Percentiles rank a stretch among this genome's conserved stretches.
These are phyloP conservation scores for Poa pratensis DNA, from an alignment of 176 grass and related monocot genomes.

Conservation along the genomic window DNA sequence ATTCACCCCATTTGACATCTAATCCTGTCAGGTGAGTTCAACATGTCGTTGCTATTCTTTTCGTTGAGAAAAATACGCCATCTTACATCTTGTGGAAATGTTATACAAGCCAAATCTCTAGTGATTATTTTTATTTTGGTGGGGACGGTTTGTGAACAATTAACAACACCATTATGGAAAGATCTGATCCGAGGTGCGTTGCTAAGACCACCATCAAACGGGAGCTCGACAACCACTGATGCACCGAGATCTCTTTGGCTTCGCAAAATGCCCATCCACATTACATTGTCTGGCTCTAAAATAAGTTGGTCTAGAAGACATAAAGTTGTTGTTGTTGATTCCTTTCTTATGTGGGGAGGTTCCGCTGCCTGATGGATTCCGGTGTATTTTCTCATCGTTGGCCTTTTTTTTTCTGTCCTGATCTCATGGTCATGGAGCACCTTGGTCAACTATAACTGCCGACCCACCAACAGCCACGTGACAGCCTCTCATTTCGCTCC, in stretches of 20 bases:
- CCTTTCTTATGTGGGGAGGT: neutral
- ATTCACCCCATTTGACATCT: too few species aligned
- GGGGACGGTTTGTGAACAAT: neutral
- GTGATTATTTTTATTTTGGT: neutral
- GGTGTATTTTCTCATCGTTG: too few species aligned
- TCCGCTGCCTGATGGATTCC: too few species aligned
- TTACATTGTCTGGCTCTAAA: neutral
- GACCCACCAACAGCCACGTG: neutral
- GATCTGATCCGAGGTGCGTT: neutral
- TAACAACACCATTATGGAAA: neutral
- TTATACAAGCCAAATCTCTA: neutral
- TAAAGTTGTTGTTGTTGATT: conserved; percentile 6
- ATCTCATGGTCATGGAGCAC: neutral
- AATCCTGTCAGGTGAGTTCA: neutral
- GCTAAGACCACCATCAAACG: neutral
- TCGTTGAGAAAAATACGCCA: neutral
- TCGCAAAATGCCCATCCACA: neutral
- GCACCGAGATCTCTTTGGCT: conserved; percentile 17
- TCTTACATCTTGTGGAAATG: neutral
- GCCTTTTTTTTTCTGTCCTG: neutral
- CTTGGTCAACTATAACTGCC: neutral
- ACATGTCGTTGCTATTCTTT: neutral
- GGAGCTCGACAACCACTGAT: conserved; percentile 29
- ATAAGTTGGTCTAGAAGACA: neutral
- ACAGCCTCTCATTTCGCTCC: conserved; percentile 6